Conservation (phyloP, 1,139 yeast genomes). For the Yamadazyma atmosphaerica region DNA sequence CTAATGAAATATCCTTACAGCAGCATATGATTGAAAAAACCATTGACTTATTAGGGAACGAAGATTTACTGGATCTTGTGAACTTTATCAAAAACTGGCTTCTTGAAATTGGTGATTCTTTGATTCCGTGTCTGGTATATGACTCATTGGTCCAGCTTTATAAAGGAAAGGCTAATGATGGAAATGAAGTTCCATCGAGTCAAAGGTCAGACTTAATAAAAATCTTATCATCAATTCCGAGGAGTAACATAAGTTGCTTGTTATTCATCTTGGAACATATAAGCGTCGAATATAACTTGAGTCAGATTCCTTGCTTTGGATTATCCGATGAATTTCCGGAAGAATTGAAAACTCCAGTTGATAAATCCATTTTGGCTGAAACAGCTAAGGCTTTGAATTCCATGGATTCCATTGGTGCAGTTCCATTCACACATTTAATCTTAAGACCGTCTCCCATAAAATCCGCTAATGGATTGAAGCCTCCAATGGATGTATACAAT, state of each 20-base stretch:
- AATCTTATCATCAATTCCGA: conserved; percentile 35
- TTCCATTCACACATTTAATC: conserved; percentile 45
- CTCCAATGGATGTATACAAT: conserved; percentile 34
- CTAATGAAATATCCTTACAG: conserved; percentile 24
- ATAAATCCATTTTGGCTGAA: conserved; percentile 12
- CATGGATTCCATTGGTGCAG: conserved; percentile 38
- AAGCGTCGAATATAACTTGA: conserved; percentile 24
- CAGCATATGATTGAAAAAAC: conserved; percentile 24
- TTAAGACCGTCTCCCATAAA: conserved; percentile 43
- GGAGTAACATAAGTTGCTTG: conserved; percentile 44
- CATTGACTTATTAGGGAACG: conserved; percentile 16
- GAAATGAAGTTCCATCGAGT: conserved; percentile 2
- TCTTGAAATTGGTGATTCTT: conserved; percentile 43
- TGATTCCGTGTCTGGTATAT: conserved; percentile 45
- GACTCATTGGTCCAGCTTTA: conserved; percentile 34
- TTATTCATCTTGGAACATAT: conserved; percentile 40
- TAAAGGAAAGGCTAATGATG: conserved; percentile 8
- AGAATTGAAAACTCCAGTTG: conserved; percentile 16
- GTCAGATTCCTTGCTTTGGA: conserved; percentile 29
- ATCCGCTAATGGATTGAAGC: conserved; percentile 41
- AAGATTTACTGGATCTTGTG: conserved; percentile 17
- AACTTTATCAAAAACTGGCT: conserved; percentile 45
- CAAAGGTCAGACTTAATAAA: conserved; percentile 24
- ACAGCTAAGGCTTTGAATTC: conserved; percentile 27
- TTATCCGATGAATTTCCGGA: conserved; percentile 27